Evolutionary conservation across 225 moss, liverwort and hornwort species (phyloP).

Genomic region (Antitrichia curtipendula): DNA sequence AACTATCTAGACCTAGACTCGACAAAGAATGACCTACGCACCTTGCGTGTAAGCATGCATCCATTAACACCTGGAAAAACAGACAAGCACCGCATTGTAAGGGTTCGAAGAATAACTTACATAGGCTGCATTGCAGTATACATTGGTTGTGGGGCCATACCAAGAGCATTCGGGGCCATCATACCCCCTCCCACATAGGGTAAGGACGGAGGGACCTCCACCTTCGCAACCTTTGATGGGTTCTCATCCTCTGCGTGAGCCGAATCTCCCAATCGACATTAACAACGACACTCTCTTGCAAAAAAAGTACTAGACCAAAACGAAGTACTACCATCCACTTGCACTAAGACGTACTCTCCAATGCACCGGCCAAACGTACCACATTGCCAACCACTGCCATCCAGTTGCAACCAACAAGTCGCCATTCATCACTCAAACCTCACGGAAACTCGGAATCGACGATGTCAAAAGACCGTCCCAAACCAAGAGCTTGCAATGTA

Average conservation of each 20-base stretch:
- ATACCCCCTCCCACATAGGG: slow-evolving; percentile 61
- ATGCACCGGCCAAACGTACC: not conserved
- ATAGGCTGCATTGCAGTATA: slow-evolving; percentile 83
- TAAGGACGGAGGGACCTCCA: slow-evolving; percentile 67
- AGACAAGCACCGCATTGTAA: slow-evolving; percentile 62
- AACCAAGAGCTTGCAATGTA: not conserved
- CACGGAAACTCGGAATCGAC: not conserved
- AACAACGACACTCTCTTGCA: slow-evolving; percentile 31
- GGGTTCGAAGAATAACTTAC: slow-evolving; percentile 76
- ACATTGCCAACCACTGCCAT: not conserved
- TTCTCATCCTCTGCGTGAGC: slow-evolving; percentile 85
- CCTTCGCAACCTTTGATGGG: slow-evolving; percentile 83
- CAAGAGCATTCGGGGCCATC: slow-evolving; percentile 66
- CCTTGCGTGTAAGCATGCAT: slow-evolving; percentile 85
- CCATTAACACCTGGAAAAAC: slow-evolving; percentile 85
- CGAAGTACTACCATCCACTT: not conserved
- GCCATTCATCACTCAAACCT: not conserved
- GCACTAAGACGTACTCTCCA: not conserved
- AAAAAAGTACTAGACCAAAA: not conserved
- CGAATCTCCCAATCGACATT: slow-evolving; percentile 63
- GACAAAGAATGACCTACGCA: slow-evolving; percentile 81
- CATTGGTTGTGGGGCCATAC: slow-evolving; percentile 83
- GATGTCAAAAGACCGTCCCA: not conserved
- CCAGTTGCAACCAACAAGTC: not conserved
- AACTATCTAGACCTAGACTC: slow-evolving; percentile 18